Evolutionary conservation across 257 asterid species (phyloP), one percentile per base, ranked within the genome.

Genomic region (Solanum pimpinellifolium): DNA sequence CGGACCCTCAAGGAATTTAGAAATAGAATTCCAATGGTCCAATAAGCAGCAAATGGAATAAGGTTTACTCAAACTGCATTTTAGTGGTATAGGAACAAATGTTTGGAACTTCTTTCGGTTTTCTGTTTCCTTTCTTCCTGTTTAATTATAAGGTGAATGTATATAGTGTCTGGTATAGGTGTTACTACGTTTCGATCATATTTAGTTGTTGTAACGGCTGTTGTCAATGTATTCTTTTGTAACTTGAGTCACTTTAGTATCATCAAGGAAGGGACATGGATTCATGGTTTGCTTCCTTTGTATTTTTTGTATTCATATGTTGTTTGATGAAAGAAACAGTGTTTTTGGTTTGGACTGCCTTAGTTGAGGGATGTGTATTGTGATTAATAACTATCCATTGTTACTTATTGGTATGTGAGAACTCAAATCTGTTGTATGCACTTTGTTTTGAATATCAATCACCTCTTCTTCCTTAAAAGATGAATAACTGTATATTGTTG

Each of bases 11-110:
- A 94, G 98, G 91, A 96, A 92, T 86, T 87, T 96, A 92, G 99
- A 96, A 91, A 96, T 96, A 69, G 99, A 96, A 90, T 94, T 96
- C 90, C 98, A 93, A 87, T 96, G 99, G 99, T 96, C 98, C 76
- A 94, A 94, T 83, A 94, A 94, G 89, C 89, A 87, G 88, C 83
- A 76, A 31, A 23, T 76, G 83, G 83, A 76, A 76, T 44, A 76
- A 76, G 60, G 83, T 13, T 49, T 52, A 46, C 86, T 68, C 69
- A 49, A 85, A 87, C 9, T 83, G 89, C 89, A 85, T 59, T 80
- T 66, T 66, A 85, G 77, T 60, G 69, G 27, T 86, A 62, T 39
- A 86, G 87, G 68, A 49, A 88, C 83, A 77, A 77, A 77, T 89
- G 87, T 74, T 86, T 88, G 46, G 47, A 11, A 66, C 75, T n/a